phyloP scores from a whole-genome alignment of 129 eudicot genomes.

The Flaveria ramosissima region DNA sequence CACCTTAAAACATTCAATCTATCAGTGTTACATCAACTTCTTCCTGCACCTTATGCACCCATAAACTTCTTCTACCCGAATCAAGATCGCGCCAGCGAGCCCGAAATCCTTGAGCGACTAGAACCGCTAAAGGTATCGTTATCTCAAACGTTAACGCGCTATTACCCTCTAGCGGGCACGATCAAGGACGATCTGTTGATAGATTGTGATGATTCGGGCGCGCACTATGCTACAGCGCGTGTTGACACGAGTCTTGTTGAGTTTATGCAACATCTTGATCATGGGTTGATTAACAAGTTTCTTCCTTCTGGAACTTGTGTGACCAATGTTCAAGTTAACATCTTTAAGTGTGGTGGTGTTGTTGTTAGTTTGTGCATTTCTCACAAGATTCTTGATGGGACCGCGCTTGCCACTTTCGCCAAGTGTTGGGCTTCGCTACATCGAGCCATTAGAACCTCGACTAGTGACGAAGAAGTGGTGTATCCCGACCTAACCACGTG shows the following conservation, averaged over 20 bases:
- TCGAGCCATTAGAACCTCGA: not conserved
- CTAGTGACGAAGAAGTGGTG: not conserved
- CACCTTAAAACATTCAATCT: slow-evolving; percentile 26
- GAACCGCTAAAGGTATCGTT: slow-evolving; percentile 28
- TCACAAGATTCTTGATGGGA: slow-evolving; percentile 44
- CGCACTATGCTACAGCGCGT: slow-evolving; percentile 16
- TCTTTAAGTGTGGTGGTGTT: slow-evolving; percentile 46
- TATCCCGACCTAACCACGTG: not conserved
- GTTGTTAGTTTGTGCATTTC: slow-evolving; percentile 39
- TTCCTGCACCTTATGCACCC: slow-evolving; percentile 23
- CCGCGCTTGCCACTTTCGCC: slow-evolving; percentile 33
- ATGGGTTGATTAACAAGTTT: slow-evolving; percentile 20
- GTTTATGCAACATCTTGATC: slow-evolving; percentile 21
- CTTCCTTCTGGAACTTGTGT: slow-evolving; percentile 13
- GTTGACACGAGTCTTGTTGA: slow-evolving; percentile 13
- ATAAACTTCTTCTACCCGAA: slow-evolving; percentile 21
- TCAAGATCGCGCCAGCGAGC: not conserved
- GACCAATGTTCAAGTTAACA: slow-evolving; percentile 37
- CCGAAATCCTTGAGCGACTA: not conserved
- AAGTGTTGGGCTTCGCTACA: slow-evolving; percentile 40
- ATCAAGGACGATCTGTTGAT: slow-evolving; percentile 22
- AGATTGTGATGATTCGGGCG: slow-evolving; percentile 41
- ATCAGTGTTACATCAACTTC: slow-evolving; percentile 26
- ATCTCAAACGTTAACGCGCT: slow-evolving; percentile 28
- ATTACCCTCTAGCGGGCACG: slow-evolving; percentile 41